These are phyloP conservation scores for Rhinocladiella mackenziei DNA, from an alignment of 2,329 filamentous ascomycete genomes.

Conservation along the genomic window DNA sequence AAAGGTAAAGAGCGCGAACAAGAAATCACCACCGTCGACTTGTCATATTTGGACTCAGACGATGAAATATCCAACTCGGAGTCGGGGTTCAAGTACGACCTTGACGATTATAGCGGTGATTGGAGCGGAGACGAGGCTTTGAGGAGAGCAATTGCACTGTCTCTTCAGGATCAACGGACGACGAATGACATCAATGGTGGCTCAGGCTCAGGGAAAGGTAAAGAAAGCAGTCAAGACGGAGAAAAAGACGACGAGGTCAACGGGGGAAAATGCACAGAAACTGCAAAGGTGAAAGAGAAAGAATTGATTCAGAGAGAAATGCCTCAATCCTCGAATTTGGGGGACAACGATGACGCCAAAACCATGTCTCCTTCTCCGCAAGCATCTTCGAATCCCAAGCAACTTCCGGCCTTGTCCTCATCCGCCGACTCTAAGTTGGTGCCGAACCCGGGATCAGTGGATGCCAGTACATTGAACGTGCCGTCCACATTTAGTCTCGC, in stretches of 20 bases:
- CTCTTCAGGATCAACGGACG: conserved; percentile 26
- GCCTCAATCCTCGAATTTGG: no score
- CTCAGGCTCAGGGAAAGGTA: not conserved
- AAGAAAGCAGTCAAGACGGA: not conserved
- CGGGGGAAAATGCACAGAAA: no score
- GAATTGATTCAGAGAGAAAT: not conserved
- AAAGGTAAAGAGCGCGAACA: conserved; percentile 8
- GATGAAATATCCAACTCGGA: not conserved
- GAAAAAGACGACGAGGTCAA: not conserved
- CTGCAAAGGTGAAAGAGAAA: not conserved
- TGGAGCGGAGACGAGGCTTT: conserved; percentile 35
- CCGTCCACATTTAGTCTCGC: conserved; percentile 28
- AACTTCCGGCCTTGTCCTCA: not conserved
- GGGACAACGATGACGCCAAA: not conserved
- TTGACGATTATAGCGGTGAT: no score
- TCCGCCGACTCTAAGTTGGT: not conserved
- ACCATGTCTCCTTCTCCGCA: not conserved
- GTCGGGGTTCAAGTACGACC: no score
- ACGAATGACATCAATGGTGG: not conserved
- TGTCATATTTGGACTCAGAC: conserved; percentile 5
- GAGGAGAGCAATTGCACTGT: conserved; percentile 32
- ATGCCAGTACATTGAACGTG: not conserved
- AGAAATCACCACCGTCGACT: conserved; percentile 9
- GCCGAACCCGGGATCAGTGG: no score
- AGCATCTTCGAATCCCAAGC: not conserved